phyloP scores from a whole-genome alignment of 352 stramenopile genomes.

The Globisporangium nunn region DNA sequence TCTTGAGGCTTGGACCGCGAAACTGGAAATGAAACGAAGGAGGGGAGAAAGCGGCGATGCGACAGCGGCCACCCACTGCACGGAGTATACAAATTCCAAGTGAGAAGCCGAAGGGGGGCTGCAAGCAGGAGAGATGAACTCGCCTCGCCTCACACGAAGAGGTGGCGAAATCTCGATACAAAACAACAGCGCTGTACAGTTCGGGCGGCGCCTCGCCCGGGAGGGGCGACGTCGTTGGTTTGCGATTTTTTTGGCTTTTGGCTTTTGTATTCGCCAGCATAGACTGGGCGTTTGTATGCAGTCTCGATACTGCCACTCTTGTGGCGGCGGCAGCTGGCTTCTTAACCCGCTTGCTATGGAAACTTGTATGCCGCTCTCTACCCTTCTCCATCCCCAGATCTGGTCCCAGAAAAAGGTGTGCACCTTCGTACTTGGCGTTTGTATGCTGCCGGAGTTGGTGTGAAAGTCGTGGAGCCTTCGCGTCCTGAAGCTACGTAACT shows the following conservation, averaged over 20 bases:
- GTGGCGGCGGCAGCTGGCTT: neutral
- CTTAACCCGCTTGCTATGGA: neutral
- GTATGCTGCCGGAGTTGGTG: neutral
- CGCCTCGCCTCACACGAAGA: neutral
- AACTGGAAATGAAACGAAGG: neutral
- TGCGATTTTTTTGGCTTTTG: neutral
- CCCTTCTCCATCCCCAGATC: neutral
- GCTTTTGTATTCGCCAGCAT: neutral
- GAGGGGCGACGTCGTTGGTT: neutral
- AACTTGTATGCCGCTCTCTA: neutral
- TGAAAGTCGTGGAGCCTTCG: too few relatives aligned
- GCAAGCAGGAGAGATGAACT: neutral
- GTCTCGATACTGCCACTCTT: neutral
- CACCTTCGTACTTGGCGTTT: neutral
- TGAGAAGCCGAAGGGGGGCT: neutral
- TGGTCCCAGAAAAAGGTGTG: neutral
- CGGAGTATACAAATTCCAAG: neutral
- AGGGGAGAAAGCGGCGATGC: neutral
- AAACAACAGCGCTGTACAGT: neutral
- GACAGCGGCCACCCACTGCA: neutral
- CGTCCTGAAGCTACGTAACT: neutral
- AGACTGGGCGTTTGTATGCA: neutral
- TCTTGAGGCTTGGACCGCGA: neutral
- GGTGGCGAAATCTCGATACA: neutral
- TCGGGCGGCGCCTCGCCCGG: too few relatives aligned